These are phyloP conservation scores for Neonectria faginata DNA, from an alignment of 2,329 filamentous ascomycete genomes.

Conservation along the genomic window DNA sequence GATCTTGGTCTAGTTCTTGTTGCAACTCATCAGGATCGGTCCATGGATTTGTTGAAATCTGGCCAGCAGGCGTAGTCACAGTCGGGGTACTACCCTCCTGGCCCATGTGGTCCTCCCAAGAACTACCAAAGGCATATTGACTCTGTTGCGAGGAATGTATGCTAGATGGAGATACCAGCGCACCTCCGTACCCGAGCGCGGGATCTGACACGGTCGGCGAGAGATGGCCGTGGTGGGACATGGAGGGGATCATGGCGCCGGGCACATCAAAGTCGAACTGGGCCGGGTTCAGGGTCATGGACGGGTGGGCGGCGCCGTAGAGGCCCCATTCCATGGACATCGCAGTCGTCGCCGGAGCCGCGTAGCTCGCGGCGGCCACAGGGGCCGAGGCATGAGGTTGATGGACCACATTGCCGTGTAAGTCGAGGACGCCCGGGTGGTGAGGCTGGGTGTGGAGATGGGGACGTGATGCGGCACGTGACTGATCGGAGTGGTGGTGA, in stretches of 20 bases:
- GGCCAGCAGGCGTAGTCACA: slow-evolving; percentile 39
- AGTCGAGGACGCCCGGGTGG: slow-evolving; percentile 26
- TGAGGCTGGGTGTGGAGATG: slow-evolving; percentile 19
- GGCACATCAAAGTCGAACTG: slow-evolving; percentile 42
- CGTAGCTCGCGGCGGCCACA: slow-evolving; percentile 29
- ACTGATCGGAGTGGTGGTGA: slow-evolving; percentile 3
- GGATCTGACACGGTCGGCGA: slow-evolving; percentile 34
- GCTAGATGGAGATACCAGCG: slow-evolving; percentile 41
- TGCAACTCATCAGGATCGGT: slow-evolving; percentile 38
- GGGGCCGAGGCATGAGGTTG: slow-evolving; percentile 34
- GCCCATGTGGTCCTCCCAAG: slow-evolving; percentile 41
- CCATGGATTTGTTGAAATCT: slow-evolving; percentile 41
- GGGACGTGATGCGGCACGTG: slow-evolving; percentile 41
- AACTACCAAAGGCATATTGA: slow-evolving; percentile 34
- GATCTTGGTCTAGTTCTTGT: slow-evolving; percentile 23
- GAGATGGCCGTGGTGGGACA: slow-evolving; percentile 37
- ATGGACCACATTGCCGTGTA: slow-evolving; percentile 26
- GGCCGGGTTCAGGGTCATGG: slow-evolving; percentile 32
- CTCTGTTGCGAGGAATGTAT: slow-evolving; percentile 37
- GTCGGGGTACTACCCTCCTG: slow-evolving; percentile 43
- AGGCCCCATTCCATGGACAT: slow-evolving; percentile 43
- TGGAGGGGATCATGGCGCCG: slow-evolving; percentile 35
- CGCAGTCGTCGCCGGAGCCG: slow-evolving; percentile 26
- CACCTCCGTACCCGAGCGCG: slow-evolving; percentile 35
- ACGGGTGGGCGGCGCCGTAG: slow-evolving; percentile 34